Base-by-base conservation (phyloP, 1,284 basidiomycete species). In the Ustilago xerochloae region DNA sequence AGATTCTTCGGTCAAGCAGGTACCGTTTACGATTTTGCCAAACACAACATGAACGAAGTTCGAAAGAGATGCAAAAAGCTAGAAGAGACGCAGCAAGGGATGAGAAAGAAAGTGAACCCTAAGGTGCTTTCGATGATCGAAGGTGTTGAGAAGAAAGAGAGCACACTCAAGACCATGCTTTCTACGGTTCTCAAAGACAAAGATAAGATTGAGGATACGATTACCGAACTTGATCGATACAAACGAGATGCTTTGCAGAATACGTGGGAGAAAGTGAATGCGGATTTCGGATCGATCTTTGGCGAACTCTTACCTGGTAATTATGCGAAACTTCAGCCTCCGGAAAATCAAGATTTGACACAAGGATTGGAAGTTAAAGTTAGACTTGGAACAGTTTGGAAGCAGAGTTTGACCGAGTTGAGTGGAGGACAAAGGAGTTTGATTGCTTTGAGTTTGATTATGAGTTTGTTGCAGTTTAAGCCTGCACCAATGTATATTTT, bases 401-500 rank as follows among this genome's bases (percentile, higher is more conserved):
- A 99, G 85, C 92, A 94, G 79, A 94, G 92, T 81, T 87, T 99
- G 81, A 99, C 96, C 0, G 97, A 99, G 84, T 88, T 99, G 52
- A 95, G 93, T 78, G 97, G 97, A 71, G 97, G 97, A 16, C 97
- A 99, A 88, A 88, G 97, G 39, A 97, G 95, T 0, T 89, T 99
- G 69, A 98, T 99, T 80, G 96, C 96, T 0, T 89, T 99, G 2
- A 97, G 94, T 10, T 88, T 99, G 50, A 98, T 99, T 87, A 96
- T 99, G 94, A 92, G 95, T 0, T 89, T 99, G 38, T 89, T 99
- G 33, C 95, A 98, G 85, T 98, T 98, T 89, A 97, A 98, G 84
- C 94, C 96, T 2, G 95, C 96, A n/a, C 97, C 94, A 0, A 96
- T 99, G 93, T 98, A 99, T 85, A 98, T 99, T 82, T 89, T 99